phyloP scores from a whole-genome alignment of 352 stramenopile genomes.

The Globisporangium cylindrosporum region DNA sequence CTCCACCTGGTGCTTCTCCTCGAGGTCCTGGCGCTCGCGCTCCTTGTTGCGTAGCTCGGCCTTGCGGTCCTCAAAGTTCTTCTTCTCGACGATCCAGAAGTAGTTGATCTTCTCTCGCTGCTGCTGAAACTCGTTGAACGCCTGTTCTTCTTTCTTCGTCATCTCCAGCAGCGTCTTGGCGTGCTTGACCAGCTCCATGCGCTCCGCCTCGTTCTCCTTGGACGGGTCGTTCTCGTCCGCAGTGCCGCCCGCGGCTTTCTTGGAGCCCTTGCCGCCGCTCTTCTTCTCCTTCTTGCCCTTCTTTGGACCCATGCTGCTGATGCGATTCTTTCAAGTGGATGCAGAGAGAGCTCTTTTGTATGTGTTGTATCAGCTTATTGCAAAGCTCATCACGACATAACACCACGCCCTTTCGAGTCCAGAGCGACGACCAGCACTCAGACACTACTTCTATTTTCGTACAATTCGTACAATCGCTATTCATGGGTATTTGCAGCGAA shows the following conservation, averaged over 20 bases:
- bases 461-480: too few relatives aligned
- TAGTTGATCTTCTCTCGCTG: slow-evolving; percentile 96
- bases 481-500: too few relatives aligned
- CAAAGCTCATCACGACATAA: not conserved
- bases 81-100: slow-evolving; percentile 97
- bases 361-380: not conserved
- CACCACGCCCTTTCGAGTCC: not conserved
- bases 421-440: too few relatives aligned
- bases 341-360: too few relatives aligned
- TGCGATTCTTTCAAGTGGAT: too few relatives aligned
- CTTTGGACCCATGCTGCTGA: slow-evolving; percentile 51
- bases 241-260: slow-evolving; percentile 25
- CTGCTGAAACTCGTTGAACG: slow-evolving; percentile 96
- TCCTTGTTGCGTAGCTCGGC: slow-evolving; percentile 94
- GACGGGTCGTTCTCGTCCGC: slow-evolving; percentile 53
- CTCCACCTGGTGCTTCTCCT: slow-evolving; percentile 95
- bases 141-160: slow-evolving; percentile 87
- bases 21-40: slow-evolving; percentile 91
- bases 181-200: slow-evolving; percentile 69
- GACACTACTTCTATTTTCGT: too few relatives aligned
- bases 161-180: slow-evolving; percentile 75
- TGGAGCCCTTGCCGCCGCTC: slow-evolving; percentile 38
- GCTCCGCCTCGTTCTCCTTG: slow-evolving; percentile 65
- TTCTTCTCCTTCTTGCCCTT: slow-evolving; percentile 74
- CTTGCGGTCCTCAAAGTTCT: slow-evolving; percentile 93